These are phyloP conservation scores for Fusarium proliferatum DNA, from an alignment of 2,329 filamentous ascomycete species.

Conservation along the genomic window DNA sequence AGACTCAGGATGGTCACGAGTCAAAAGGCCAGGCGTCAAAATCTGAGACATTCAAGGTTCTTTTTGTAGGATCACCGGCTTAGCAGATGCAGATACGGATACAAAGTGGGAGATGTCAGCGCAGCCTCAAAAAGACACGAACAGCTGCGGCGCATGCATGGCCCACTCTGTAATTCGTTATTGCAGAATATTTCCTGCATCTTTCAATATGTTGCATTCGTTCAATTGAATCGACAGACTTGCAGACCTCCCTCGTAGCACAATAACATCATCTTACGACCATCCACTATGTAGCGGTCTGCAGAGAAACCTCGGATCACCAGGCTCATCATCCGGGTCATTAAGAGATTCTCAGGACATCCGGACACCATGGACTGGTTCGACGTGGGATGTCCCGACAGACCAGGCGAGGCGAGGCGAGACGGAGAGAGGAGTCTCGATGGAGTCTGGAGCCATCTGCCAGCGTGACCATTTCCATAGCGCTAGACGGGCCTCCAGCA, in stretches of 20 bases:
- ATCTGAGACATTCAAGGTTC: conserved; percentile 22
- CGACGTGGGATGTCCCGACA: conserved; percentile 17
- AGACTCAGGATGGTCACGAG: conserved; percentile 21
- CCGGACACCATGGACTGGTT: conserved; percentile 1
- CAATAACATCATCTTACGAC: conserved; percentile 15
- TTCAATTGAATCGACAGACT: conserved; percentile 15
- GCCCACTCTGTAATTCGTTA: conserved; percentile 10
- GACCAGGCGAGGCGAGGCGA: conserved; percentile 16
- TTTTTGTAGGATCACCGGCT: neutral
- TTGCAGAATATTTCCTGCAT: neutral
- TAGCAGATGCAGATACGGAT: neutral
- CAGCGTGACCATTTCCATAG: conserved; percentile 33
- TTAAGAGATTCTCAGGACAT: conserved; percentile 13
- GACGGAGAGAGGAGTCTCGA: conserved; percentile 28
- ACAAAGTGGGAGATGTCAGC: conserved; percentile 21
- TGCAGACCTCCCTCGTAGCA: neutral
- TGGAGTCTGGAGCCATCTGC: conserved; percentile 34
- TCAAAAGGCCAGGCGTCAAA: conserved; percentile 21
- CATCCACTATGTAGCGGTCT: conserved; percentile 29
- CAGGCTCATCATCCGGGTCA: conserved; percentile 22
- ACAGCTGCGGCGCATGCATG: conserved; percentile 30
- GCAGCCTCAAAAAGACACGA: conserved; percentile 24
- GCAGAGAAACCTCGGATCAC: conserved; percentile 29
- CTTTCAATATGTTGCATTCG: conserved; percentile 3
- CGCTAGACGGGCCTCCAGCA: conserved; percentile 29